Base-by-base conservation (phyloP, 2,329 filamentous ascomycete species). In the Claviceps cyperi region DNA sequence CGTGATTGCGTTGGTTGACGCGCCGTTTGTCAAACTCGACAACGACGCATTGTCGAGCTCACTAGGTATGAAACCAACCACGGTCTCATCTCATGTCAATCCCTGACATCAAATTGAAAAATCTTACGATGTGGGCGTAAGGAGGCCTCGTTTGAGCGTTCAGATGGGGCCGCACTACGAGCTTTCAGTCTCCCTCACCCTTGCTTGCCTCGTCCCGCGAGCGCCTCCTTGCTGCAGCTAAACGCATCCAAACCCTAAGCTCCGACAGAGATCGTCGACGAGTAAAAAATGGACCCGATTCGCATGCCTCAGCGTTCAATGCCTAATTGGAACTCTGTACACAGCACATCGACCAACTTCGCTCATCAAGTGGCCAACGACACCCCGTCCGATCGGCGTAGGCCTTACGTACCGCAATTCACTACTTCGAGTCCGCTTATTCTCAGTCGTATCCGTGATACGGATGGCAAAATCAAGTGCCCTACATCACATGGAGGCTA, bases 381-480 rank as follows among this genome's bases (percentile, higher is more conserved):
- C 13, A 15, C 24, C 11, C 19, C 19, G 11, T 22, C 35, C 5
- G 21, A 35, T 15, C 17, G 9, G n/a, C 38, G 55, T n/a, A 19
- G 21, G 17, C 37, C 36, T 22, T 52, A 52, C n/a, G 38, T 32
- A 14, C 46, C 51, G 21, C 51, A 52, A 38, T 52, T 52, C 49
- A 50, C 21, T 11, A 38, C 48, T 6, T 24, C 49, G 21, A 32
- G 22, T 21, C 24, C 48, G 14, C 45, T 51, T 39, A 52, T 52
- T 8, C 43, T 51, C 28, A 41, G 46, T 21, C 51, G 51, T 8
- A 36, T 52, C n/a, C 48, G 40, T n/a, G 15, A n/a, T 43, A 48
- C n/a, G 4, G 17, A 17, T 15, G n/a, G 7, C 24, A 4, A 22
- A 15, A n/a, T 2, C 7, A 35, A 17, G 35, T n/a, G 36, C 17